A percentile compares a stretch with the other conserved stretches of the same genome.
Evolutionary conservation across 768 basidiomycete genomes (phyloP).

Genomic region (Mycena indigotica): DNA sequence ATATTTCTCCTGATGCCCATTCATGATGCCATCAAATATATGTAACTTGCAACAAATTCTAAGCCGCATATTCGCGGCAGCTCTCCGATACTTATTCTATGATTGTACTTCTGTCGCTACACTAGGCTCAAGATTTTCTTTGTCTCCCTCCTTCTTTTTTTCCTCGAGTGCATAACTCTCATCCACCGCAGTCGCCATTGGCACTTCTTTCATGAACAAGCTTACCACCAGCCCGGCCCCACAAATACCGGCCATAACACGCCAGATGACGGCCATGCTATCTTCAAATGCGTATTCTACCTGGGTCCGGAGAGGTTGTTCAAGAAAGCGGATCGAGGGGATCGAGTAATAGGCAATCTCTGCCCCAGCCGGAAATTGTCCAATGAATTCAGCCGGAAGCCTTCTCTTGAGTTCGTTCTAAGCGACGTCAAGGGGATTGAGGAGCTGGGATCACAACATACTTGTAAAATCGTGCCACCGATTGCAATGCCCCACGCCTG

Average conservation of each 20-base stretch:
- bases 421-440: no score
- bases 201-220: conserved; percentile 35
- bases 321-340: conserved; percentile 20
- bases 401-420: conserved; percentile 39
- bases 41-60: no score
- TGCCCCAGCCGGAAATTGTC: neutral
- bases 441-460: no score
- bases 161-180: conserved; percentile 32
- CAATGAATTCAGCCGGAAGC: neutral
- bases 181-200: conserved; percentile 33
- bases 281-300: conserved; percentile 44
- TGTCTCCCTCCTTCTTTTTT: conserved; percentile 15
- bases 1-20: no score
- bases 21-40: no score
- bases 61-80: no score
- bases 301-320: conserved; percentile 25
- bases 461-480: conserved; percentile 36
- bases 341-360: conserved; percentile 7
- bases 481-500: conserved; percentile 21
- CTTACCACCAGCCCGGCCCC: conserved; percentile 39
- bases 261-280: conserved; percentile 43
- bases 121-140: no score
- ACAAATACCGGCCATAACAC: conserved; percentile 40
- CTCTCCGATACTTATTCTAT: no score
- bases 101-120: no score